These are phyloP conservation scores for Solanum arcanum DNA, from an alignment of 257 asterid genomes.

Conservation along the genomic window DNA sequence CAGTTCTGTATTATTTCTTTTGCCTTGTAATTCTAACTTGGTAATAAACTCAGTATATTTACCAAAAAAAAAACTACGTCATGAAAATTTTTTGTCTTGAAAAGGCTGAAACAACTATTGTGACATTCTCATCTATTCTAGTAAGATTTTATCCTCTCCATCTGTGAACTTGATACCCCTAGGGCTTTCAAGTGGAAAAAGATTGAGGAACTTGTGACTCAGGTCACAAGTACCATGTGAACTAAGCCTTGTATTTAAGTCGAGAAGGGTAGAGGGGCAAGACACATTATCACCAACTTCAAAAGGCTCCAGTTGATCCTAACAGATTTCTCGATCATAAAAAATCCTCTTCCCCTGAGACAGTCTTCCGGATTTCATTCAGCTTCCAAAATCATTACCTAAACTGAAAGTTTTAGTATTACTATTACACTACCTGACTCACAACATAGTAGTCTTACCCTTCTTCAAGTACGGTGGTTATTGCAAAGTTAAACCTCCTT, in stretches of 20 bases:
- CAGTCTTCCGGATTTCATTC: not conserved
- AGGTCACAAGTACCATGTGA: not conserved
- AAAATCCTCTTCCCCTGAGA: not conserved
- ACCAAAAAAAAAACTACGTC: not conserved
- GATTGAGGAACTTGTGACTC: not conserved
- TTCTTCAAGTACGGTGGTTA: not conserved
- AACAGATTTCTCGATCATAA: not conserved
- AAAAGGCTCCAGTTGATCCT: not conserved
- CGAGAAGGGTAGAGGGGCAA: not conserved
- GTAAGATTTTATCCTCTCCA: not conserved
- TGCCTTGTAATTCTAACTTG: too few relatives aligned
- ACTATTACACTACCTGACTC: not conserved
- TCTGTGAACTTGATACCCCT: not conserved
- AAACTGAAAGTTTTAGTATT: not conserved
- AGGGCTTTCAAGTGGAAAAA: not conserved
- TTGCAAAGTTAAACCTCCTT: not conserved
- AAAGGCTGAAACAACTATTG: not conserved
- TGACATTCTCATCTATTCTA: not conserved
- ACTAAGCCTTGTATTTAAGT: not conserved
- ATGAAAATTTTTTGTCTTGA: not conserved
- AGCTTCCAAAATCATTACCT: not conserved
- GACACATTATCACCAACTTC: not conserved
- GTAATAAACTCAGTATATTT: not conserved
- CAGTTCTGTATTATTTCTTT: too few relatives aligned
- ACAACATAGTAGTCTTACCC: not conserved